phyloP scores from a whole-genome alignment of 805 yeast species.

The Candida ovalis region DNA sequence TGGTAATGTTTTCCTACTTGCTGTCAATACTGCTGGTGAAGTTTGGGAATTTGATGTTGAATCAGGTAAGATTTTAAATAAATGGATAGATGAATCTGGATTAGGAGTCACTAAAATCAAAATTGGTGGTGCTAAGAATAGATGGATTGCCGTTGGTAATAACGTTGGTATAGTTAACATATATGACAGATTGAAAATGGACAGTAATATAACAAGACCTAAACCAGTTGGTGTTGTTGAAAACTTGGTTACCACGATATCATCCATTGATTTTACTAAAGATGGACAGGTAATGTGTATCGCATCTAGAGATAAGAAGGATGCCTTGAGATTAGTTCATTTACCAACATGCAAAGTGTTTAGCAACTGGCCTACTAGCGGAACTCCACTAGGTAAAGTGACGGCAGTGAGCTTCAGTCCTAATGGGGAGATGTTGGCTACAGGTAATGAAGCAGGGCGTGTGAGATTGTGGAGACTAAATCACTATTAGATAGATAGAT shows the following conservation, averaged over 20 bases:
- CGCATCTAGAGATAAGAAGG: slow-evolving; percentile 81
- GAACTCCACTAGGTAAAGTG: slow-evolving; percentile 94
- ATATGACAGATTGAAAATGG: slow-evolving; percentile 52
- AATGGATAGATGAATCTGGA: slow-evolving; percentile 87
- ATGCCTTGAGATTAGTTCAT: slow-evolving; percentile 83
- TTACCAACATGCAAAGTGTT: slow-evolving; percentile 83
- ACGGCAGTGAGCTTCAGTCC: slow-evolving; percentile 78
- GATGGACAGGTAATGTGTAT: slow-evolving; percentile 89
- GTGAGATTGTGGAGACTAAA: slow-evolving; percentile 86
- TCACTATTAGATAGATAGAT: slow-evolving; percentile 51
- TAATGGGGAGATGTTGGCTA: slow-evolving; percentile 74
- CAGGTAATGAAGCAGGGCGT: slow-evolving; percentile 89
- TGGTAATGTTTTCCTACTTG: slow-evolving; percentile 41
- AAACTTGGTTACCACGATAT: slow-evolving; percentile 77
- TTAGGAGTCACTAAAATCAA: slow-evolving; percentile 76
- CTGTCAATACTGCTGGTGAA: slow-evolving; percentile 74
- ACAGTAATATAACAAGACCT: slow-evolving; percentile 18
- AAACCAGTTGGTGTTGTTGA: slow-evolving; percentile 66
- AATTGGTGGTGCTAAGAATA: slow-evolving; percentile 63
- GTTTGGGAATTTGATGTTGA: slow-evolving; percentile 79
- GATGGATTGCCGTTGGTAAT: slow-evolving; percentile 88
- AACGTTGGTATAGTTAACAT: slow-evolving; percentile 85
- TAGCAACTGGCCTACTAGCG: slow-evolving; percentile 95
- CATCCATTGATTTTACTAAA: slow-evolving; percentile 65
- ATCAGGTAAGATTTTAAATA: slow-evolving; percentile 46